These are phyloP conservation scores for Tremella mesenterica DNA, from an alignment of 768 basidiomycete species.

Conservation along the genomic window DNA sequence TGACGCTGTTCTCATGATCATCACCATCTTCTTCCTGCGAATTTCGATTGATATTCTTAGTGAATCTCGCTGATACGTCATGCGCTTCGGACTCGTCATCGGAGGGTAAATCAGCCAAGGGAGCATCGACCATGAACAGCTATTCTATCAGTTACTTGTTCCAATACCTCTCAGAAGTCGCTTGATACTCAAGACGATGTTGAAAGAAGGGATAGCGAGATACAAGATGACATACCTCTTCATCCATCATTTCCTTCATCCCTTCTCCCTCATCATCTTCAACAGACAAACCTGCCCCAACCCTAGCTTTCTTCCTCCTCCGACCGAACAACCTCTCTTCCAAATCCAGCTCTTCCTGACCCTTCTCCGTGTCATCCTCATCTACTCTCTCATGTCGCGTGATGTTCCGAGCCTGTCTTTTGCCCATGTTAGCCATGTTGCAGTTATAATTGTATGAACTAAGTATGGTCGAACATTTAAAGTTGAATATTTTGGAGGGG, in stretches of 20 bases:
- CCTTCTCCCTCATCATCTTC: conserved; percentile 11
- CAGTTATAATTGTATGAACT: too few relatives aligned
- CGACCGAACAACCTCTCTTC: conserved; percentile 38
- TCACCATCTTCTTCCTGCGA: conserved; percentile 56
- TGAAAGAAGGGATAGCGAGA: neutral
- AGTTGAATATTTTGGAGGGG: too few relatives aligned
- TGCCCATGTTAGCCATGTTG: too few relatives aligned
- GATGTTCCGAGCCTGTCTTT: too few relatives aligned
- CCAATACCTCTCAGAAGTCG: neutral
- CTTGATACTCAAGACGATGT: neutral
- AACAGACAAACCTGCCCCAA: neutral
- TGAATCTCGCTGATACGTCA: conserved; percentile 5
- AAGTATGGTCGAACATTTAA: too few relatives aligned
- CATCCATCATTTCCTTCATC: conserved; percentile 18
- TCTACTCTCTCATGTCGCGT: too few relatives aligned
- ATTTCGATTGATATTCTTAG: conserved; percentile 44
- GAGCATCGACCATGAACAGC: conserved; percentile 41
- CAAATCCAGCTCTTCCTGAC: conserved; percentile 42
- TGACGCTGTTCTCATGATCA: conserved; percentile 51
- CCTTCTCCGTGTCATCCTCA: conserved; percentile 34
- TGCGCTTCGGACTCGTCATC: conserved; percentile 50
- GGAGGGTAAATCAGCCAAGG: conserved; percentile 48
- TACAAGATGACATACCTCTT: neutral
- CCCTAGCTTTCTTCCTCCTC: conserved; percentile 15
- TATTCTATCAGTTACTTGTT: conserved; percentile 1